phyloP scores from a whole-genome alignment of 2,329 filamentous ascomycete species.

The Claviceps humidiphila region DNA sequence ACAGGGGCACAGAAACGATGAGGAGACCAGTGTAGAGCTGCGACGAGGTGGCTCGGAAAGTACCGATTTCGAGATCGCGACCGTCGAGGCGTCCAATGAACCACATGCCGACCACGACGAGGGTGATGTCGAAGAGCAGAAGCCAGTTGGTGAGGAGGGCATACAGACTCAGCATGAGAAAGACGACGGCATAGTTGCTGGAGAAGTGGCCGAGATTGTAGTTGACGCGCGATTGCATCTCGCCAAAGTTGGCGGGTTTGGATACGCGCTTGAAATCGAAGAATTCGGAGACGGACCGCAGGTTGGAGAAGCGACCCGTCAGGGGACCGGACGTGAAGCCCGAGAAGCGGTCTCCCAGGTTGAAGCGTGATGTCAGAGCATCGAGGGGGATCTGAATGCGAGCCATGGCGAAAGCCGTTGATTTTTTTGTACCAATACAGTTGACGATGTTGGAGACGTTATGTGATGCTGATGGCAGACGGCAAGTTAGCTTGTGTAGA shows the following conservation, averaged over 20 bases:
- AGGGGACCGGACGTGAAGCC: constrained; percentile 69
- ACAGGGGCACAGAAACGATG: constrained; percentile 70
- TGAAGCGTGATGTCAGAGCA: constrained; percentile 79
- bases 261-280: constrained; percentile 90
- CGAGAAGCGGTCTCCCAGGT: constrained; percentile 73
- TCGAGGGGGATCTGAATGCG: constrained; percentile 89
- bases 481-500: background rate
- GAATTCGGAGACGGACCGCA: constrained; percentile 85
- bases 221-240: constrained; percentile 85
- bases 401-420: constrained; percentile 43
- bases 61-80: constrained; percentile 75
- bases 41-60: constrained; percentile 69
- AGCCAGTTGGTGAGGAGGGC: constrained; percentile 76
- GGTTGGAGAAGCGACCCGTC: constrained; percentile 75
- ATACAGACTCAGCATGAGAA: constrained; percentile 93
- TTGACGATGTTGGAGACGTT: background rate
- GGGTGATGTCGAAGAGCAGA: constrained; percentile 82
- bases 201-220: constrained; percentile 97
- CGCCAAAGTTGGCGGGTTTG: constrained; percentile 82
- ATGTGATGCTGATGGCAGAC: background rate
- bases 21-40: constrained; percentile 89
- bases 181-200: constrained; percentile 93
- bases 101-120: constrained; percentile 78
- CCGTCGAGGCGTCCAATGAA: constrained; percentile 84
- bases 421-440: background rate